Evolutionary conservation across 2,329 filamentous ascomycete genomes (phyloP).

Genomic region (Pseudocercospora pini-densiflorae): DNA sequence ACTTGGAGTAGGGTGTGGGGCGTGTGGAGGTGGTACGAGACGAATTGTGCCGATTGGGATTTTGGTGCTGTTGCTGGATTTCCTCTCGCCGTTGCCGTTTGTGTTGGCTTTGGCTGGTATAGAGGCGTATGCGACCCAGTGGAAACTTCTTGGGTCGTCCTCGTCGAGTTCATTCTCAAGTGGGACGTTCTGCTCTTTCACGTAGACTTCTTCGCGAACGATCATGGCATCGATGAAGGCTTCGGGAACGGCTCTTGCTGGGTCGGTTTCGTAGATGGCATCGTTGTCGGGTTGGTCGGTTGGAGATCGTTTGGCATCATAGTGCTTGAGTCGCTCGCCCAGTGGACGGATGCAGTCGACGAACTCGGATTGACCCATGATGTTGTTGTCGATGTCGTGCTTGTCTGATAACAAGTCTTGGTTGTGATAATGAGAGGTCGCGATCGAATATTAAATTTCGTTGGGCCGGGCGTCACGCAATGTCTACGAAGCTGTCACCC

Average conservation of each 20-base stretch:
- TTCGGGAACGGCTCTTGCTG: conserved; percentile 45
- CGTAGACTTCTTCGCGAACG: conserved; percentile 62
- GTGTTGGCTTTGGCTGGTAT: conserved; percentile 48
- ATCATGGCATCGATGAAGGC: conserved; percentile 60
- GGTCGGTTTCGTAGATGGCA: conserved; percentile 32
- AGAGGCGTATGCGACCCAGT: conserved; percentile 84
- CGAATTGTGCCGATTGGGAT: conserved; percentile 76
- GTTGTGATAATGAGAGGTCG: not conserved
- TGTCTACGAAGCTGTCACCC: conserved; percentile 13
- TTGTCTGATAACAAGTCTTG: not conserved
- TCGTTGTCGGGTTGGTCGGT: conserved; percentile 38
- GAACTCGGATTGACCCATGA: conserved; percentile 32
- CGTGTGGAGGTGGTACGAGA: conserved; percentile 79
- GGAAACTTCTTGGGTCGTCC: conserved; percentile 78
- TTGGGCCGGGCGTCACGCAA: conserved; percentile 12
- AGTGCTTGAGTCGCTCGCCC: conserved; percentile 36
- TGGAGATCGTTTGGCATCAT: conserved; percentile 35
- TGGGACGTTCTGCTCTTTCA: conserved; percentile 60
- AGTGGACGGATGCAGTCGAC: conserved; percentile 39
- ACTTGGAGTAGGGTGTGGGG: conserved; percentile 33
- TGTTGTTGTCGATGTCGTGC: not conserved
- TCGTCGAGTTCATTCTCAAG: conserved; percentile 76
- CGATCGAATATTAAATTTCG: not conserved
- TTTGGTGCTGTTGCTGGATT: conserved; percentile 46
- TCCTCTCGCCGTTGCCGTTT: conserved; percentile 41